Percentiles rank a stretch among this genome's conserved stretches.
Conservation (phyloP, 345 rosid genomes). For the Aquilaria yunnanensis region DNA sequence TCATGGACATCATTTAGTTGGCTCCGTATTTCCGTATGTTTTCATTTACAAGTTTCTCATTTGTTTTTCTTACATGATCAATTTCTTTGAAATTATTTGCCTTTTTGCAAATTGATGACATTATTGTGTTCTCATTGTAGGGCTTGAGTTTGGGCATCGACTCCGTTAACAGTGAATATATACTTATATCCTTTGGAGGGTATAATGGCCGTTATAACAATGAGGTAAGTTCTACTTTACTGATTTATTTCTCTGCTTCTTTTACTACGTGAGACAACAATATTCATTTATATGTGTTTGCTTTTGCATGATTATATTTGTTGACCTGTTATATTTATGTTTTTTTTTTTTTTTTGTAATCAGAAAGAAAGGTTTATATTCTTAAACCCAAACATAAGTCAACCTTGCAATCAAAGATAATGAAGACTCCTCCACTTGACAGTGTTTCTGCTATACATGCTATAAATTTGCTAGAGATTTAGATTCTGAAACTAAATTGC, state of each 20-base stretch:
- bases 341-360: no score
- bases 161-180: slow-evolving; percentile 74
- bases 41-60: no score
- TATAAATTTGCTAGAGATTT: slow-evolving; percentile 71
- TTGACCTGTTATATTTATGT: background rate
- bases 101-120: background rate
- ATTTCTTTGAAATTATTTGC: no score
- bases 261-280: background rate
- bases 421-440: slow-evolving; percentile 53
- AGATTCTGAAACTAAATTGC: slow-evolving; percentile 69
- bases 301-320: background rate
- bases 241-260: background rate
- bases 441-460: slow-evolving; percentile 70
- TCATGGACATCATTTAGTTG: no score
- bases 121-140: slow-evolving; percentile 30
- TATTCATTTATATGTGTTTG: no score
- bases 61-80: no score
- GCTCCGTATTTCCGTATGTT: no score
- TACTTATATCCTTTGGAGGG: slow-evolving; percentile 92
- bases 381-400: slow-evolving; percentile 96
- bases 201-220: slow-evolving; percentile 93
- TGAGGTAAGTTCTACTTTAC: slow-evolving; percentile 46
- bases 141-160: slow-evolving; percentile 89
- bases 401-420: slow-evolving; percentile 62
- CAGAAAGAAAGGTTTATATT: slow-evolving; percentile 51